Base-by-base conservation (phyloP, 1,284 basidiomycete genomes). In the Fistulinella staudtii region DNA sequence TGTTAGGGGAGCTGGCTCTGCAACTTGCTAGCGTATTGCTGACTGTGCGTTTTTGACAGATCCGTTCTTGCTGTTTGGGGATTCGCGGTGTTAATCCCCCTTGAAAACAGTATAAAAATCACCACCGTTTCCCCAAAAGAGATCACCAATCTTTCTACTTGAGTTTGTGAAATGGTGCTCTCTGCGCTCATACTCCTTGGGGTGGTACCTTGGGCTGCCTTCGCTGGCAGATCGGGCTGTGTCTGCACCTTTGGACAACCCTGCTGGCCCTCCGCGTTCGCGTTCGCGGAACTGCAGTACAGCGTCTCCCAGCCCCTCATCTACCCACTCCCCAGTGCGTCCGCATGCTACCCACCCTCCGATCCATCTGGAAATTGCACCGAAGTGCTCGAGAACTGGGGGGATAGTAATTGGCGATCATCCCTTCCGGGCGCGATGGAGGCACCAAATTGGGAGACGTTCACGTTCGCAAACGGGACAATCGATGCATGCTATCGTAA, bases 211-310 rank as follows among this genome's bases (percentile, higher is more conserved):
- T 31, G 29, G 29, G 15, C 9, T 2, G 15, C 15, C 15, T 8
- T 8, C 13, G 28, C 33, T 6, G 14, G 13, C 22, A 36, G 22
- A 14, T 36, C 22, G 2, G 36, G 36, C 4, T 37, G 17, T 18
- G 23, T 37, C 10, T 37, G 36, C 14, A 51, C 43, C 14, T 46
- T 36, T 22, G 43, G 41, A 8, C 36, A 56, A 36, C 13, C 58
- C 5, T 76, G 73, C 53, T 75, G 73, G 73, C 74, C 74, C 0
- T 59, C 52, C 9, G 47, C 58, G 0, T 39, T 60, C 10, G 56
- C 63, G 0, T 74, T 76, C 50, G 34, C 54, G 5, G 40, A 53
- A 11, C 63, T 74, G 24, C 50, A 61, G 36, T 43, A 40, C 0
- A 51, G 55, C 29, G 46, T 67, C 30, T 64, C 65, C 13, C 60